These are phyloP conservation scores for Peronosclerospora sorghi DNA, from an alignment of 352 stramenopile genomes.

Conservation along the genomic window DNA sequence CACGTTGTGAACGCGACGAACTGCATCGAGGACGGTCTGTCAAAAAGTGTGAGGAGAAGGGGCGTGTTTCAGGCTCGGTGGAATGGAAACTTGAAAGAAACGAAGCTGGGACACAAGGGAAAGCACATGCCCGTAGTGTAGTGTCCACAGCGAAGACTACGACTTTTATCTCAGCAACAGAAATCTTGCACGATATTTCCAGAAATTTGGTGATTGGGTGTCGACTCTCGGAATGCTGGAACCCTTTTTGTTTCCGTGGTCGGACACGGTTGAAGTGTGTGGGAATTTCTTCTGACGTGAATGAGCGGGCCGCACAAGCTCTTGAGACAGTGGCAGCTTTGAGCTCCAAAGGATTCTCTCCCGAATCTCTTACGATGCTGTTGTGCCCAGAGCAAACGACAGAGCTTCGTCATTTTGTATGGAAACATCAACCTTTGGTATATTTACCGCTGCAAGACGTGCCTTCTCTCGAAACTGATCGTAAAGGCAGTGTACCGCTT, in stretches of 20 bases:
- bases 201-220: slow-evolving; percentile 40
- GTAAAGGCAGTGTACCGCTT: slow-evolving; percentile 6
- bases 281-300: slow-evolving; percentile 14
- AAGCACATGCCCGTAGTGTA: neutral
- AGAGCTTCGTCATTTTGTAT: slow-evolving; percentile 34
- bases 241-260: slow-evolving; percentile 35
- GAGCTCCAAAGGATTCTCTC: slow-evolving; percentile 22
- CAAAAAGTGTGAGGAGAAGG: slow-evolving; percentile 42
- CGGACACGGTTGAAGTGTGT: slow-evolving; percentile 1
- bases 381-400: slow-evolving; percentile 18
- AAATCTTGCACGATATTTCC: slow-evolving; percentile 38
- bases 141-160: neutral
- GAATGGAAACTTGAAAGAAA: slow-evolving; percentile 68
- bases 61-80: slow-evolving; percentile 62
- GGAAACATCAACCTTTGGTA: slow-evolving; percentile 22
- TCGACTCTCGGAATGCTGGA: slow-evolving; percentile 18
- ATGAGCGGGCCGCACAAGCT: slow-evolving; percentile 32
- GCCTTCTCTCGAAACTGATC: neutral
- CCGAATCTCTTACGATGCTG: slow-evolving; percentile 27
- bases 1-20: slow-evolving; percentile 34
- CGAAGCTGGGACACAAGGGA: slow-evolving; percentile 41
- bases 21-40: slow-evolving; percentile 20
- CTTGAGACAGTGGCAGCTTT: slow-evolving; percentile 37
- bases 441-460: slow-evolving; percentile 60
- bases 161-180: slow-evolving; percentile 2